Base-by-base conservation (phyloP, 139 green algal species). In the Tetradesmus lagerheimii region DNA sequence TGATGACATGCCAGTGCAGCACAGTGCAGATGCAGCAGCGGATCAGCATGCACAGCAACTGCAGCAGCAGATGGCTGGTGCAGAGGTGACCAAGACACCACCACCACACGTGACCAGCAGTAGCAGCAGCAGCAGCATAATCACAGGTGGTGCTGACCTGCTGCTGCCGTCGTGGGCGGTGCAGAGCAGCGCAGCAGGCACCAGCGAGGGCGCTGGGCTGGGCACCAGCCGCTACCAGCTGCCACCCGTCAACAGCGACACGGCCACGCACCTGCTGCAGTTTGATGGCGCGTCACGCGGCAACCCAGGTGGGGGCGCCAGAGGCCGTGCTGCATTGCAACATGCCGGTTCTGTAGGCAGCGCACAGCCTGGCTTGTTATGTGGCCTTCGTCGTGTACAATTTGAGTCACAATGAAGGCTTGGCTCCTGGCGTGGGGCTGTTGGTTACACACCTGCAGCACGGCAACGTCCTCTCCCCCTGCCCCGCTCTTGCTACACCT, bases 271-370 rank as follows among this genome's bases (percentile, higher is more conserved):
- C 71, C 85, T 89, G 85, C 85, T 89, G 71, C 71, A 84, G 85
- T 89, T 89, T 83, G 85, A 89, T 31, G 85, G 85, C 53, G 85
- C 85, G 12, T 89, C 85, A 76, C 43, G 85, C n/a, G 80, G 80
- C 71, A 89, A 89, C 71, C 85, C 85, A 83, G 85, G 85, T 89
- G 66, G 23, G 83, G 5, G 0, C 15, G 20, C 8, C 15, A 27
- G 34, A 15, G 76, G 9, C n/a, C n/a, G n/a, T n/a, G n/a, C n/a
- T n/a, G n/a, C n/a, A n/a, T n/a, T n/a, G 77, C 77, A 53, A n/a
- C 11, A 47, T 62, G 25, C n/a, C n/a, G n/a, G n/a, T n/a, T n/a
- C n/a, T n/a, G n/a, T n/a, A n/a, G n/a, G n/a, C n/a, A n/a, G n/a
- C n/a, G n/a, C n/a, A n/a, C n/a, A n/a, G n/a, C n/a, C n/a, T n/a